Evolutionary conservation across 2,329 filamentous ascomycete species (phyloP).

Genomic region (Penicillium brevicompactum): DNA sequence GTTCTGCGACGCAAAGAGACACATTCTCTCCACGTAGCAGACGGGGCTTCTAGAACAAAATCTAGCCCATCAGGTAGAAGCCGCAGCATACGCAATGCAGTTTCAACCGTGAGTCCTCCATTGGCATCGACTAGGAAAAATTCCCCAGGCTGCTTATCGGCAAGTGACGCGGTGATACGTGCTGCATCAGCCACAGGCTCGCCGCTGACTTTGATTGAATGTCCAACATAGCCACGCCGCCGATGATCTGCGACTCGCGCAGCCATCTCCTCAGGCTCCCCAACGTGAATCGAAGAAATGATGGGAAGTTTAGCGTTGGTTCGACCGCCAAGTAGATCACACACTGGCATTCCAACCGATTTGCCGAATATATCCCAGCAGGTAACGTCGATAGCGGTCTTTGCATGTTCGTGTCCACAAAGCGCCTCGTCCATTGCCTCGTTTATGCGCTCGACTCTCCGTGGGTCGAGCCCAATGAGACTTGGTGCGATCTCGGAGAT

Average conservation of each 20-base stretch:
- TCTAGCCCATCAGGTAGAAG: slow-evolving; percentile 25
- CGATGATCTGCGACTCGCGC: background rate
- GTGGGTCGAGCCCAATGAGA: slow-evolving; percentile 27
- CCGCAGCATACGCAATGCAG: slow-evolving; percentile 23
- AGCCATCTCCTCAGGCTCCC: background rate
- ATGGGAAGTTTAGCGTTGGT: slow-evolving; percentile 9
- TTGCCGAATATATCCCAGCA: slow-evolving; percentile 32
- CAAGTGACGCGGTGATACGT: background rate
- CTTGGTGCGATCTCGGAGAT: slow-evolving; percentile 29
- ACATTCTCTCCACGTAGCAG: slow-evolving; percentile 24
- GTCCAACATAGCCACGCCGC: background rate
- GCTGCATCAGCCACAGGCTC: background rate
- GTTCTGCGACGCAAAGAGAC: slow-evolving; percentile 24
- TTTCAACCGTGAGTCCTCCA: slow-evolving; percentile 23
- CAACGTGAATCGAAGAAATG: background rate
- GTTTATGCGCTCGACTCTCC: slow-evolving; percentile 30
- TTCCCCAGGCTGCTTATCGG: slow-evolving; percentile 4
- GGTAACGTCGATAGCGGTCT: slow-evolving; percentile 22
- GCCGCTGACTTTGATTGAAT: background rate
- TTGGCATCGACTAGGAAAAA: slow-evolving; percentile 26
- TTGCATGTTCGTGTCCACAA: slow-evolving; percentile 25
- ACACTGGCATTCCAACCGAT: slow-evolving; percentile 24
- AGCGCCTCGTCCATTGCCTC: slow-evolving; percentile 30
- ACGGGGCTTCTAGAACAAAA: slow-evolving; percentile 28
- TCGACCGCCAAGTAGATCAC: slow-evolving; percentile 28